These are phyloP conservation scores for Dendrobium catenatum DNA, from an alignment of 106 monocot genomes.

Conservation along the genomic window DNA sequence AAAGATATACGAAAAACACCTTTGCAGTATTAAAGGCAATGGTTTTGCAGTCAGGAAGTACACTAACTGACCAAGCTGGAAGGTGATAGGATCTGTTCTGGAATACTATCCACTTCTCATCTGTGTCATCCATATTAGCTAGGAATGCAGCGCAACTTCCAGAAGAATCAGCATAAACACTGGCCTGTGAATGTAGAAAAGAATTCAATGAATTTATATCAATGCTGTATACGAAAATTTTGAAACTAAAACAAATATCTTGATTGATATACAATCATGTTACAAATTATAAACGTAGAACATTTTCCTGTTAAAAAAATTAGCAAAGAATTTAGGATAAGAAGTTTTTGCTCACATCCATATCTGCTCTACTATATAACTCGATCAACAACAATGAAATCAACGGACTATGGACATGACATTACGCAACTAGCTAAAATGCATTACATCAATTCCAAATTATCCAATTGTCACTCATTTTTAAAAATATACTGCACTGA, in stretches of 20 bases:
- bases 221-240: not conserved
- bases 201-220: not conserved
- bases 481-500: too few relatives aligned
- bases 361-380: too few relatives aligned
- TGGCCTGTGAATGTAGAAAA: slow-evolving; percentile 43
- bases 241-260: not conserved
- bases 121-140: slow-evolving; percentile 66
- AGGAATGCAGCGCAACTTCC: slow-evolving; percentile 79
- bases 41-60: slow-evolving; percentile 87
- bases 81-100: slow-evolving; percentile 65
- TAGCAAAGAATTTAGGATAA: not conserved
- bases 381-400: too few relatives aligned
- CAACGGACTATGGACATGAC: too few relatives aligned
- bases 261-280: not conserved
- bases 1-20: slow-evolving; percentile 24
- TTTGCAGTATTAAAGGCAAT: slow-evolving; percentile 86
- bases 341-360: not conserved
- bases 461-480: too few relatives aligned
- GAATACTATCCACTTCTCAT: slow-evolving; percentile 54
- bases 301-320: not conserved
- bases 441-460: too few relatives aligned
- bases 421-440: too few relatives aligned
- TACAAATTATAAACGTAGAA: not conserved
- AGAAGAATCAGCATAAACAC: slow-evolving; percentile 54
- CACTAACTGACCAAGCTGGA: slow-evolving; percentile 94